Evolutionary conservation across 23 red algal species (phyloP), one percentile per base, ranked within the genome.

Genomic region (Gracilaria domingensis): DNA sequence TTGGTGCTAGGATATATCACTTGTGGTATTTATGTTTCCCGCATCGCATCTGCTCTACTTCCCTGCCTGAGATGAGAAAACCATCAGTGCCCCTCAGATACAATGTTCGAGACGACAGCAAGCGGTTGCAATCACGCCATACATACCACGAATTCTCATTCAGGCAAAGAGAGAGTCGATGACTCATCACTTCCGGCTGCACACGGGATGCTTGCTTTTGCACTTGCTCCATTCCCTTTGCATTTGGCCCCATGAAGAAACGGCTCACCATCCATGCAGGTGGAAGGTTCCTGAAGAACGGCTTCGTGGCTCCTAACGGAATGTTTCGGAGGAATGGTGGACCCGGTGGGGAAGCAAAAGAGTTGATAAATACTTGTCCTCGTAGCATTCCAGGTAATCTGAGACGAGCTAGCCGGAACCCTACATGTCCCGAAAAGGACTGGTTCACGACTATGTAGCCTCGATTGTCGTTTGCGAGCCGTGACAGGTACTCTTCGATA

Each of bases 311-410:
- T 0, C 37, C 37, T 11, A 82, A 47, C 18, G 55, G 79, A 42
- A 60, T 65, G 26, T 64, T 82, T 42, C 32, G 79, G 4, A 82
- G 23, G 55, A 60, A 82, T 21, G 58, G 11, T 20, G 82, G 82
- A 32, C 60, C 62, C 12, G 82, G 82, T 30, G 62, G 66, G 60
- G 82, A 86, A 47, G 28, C 60, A 73, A 86, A 86, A 35, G 40
- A 66, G 62, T 86, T 86, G 24, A 86, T 39, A 73, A 86, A 73
- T 39, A 86, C 82, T 66, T 86, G 82, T 7, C 82, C 82, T 7
- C 29, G 58, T 1, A 86, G 36, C 30, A 33, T 17, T 40, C 79
- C 54, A 16, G 50, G 79, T 42, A 65, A 26, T 11, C 64, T 39
- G 50, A 17, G 79, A 9, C 21, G 24, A 40, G 79, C 79, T 32